Conservation (phyloP, 2,329 filamentous ascomycete species). For the Ophiostoma sp. region DNA sequence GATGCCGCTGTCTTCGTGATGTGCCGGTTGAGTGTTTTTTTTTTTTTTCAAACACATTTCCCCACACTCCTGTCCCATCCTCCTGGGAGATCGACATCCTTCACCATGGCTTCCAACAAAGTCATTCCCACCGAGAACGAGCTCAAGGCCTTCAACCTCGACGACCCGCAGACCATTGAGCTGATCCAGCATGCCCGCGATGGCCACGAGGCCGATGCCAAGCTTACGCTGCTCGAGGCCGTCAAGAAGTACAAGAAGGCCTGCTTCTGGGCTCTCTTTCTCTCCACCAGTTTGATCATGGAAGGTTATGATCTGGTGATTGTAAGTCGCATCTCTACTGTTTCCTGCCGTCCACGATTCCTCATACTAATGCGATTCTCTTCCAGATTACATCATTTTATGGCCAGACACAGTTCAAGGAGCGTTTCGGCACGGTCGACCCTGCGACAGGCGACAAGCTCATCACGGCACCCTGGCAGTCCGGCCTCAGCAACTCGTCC, state of each 20-base stretch:
- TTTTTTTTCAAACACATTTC: background rate
- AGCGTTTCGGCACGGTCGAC: conserved; percentile 36
- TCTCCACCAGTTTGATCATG: conserved; percentile 28
- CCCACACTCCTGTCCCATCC: background rate
- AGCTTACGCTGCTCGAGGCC: conserved; percentile 4
- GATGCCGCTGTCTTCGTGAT: background rate
- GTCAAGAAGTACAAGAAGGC: conserved; percentile 12
- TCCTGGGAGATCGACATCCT: background rate
- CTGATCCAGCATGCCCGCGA: conserved; percentile 18
- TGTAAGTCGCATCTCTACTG: background rate
- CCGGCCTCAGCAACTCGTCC: conserved; percentile 42
- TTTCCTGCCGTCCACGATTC: background rate
- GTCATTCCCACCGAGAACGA: background rate
- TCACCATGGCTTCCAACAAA: background rate
- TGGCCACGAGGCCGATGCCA: background rate
- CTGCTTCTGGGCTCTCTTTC: conserved; percentile 11
- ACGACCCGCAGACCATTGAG: conserved; percentile 13
- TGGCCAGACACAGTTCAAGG: conserved; percentile 30
- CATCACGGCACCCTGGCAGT: conserved; percentile 52
- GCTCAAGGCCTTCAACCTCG: conserved; percentile 17
- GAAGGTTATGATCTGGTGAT: conserved; percentile 34
- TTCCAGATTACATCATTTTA: conserved; percentile 31
- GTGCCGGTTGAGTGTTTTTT: background rate
- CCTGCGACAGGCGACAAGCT: conserved; percentile 38
- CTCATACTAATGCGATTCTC: background rate